Base-by-base conservation (phyloP, 768 basidiomycete species). In the Ramaria rubella region DNA sequence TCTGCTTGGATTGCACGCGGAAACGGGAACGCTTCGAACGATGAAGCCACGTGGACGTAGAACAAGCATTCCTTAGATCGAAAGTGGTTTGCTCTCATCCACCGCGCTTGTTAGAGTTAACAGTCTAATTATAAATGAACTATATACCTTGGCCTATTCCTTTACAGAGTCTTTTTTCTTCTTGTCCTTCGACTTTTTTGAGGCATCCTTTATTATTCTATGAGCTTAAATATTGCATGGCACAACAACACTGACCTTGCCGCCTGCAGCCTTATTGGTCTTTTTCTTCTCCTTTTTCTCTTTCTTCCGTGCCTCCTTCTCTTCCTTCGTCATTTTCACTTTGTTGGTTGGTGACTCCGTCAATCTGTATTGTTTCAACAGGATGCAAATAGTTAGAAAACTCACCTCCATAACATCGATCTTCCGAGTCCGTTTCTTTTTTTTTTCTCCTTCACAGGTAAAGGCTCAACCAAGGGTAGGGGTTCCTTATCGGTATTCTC, bases 251-350 rank as follows among this genome's bases (percentile, higher is more conserved):
- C 74, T 61, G 53, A 76, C 78, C 59, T 71, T 74, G 52, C 66
- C 74, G 19, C 71, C 76, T 61, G 77, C 78, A 31, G 66, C 57
- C 14, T 52, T 52, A 24, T 66, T 64, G 58, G 65, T 71, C 68
- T 81, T 82, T n/a, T 72, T 78, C 62, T 81, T 74, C 63, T 81
- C 77, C 72, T 88, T 88, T 68, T 79, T 79, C 43, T 83, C 84
- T 71, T 86, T 89, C 70, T 88, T 90, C 68, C 86, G 69, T 17
- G 87, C 85, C 74, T 87, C 90, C 77, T 89, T 89, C 73, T 91
- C 88, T 71, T 90, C 87, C 71, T 90, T 90, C 21, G 84, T 84
- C 48, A 87, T 63, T 73, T 90, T 89, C 57, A 77, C 75, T 73
- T 90, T 90, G 73, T 89, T 90, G 51, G 73, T 60, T 6, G 81